A percentile compares a stretch with the other conserved stretches of the same genome.
These are phyloP conservation scores for Davidsoniella australis DNA, from an alignment of 2,329 filamentous ascomycete species.

Conservation along the genomic window DNA sequence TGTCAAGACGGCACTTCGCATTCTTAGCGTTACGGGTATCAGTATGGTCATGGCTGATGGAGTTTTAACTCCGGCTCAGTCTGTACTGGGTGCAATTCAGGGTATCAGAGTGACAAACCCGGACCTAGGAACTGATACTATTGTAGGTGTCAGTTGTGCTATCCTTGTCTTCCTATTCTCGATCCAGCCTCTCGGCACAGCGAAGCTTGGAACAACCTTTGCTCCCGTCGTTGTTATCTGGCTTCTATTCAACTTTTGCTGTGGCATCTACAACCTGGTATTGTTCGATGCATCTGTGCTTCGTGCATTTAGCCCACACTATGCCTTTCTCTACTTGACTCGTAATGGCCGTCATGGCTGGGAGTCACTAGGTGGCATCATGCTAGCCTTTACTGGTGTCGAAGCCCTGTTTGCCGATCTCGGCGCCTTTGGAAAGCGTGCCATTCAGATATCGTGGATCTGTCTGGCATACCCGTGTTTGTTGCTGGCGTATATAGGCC, in stretches of 20 bases:
- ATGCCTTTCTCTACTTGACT: slow-evolving; percentile 42
- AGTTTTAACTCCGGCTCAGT: slow-evolving; percentile 52
- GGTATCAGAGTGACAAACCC: slow-evolving; percentile 41
- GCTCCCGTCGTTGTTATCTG: slow-evolving; percentile 52
- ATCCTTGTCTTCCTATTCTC: slow-evolving; percentile 47
- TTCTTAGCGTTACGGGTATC: slow-evolving; percentile 47
- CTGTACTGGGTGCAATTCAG: slow-evolving; percentile 47
- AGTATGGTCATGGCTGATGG: slow-evolving; percentile 51
- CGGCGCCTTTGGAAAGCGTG: slow-evolving; percentile 52
- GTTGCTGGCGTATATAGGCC: slow-evolving; percentile 50
- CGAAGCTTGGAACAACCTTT: slow-evolving; percentile 41
- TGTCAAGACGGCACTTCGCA: slow-evolving; percentile 37
- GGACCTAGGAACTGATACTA: slow-evolving; percentile 35
- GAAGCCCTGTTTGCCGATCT: slow-evolving; percentile 66
- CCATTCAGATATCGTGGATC: slow-evolving; percentile 60
- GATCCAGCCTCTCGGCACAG: slow-evolving; percentile 47
- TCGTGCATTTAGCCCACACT: slow-evolving; percentile 40
- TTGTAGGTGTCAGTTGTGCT: slow-evolving; percentile 46
- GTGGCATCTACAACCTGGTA: slow-evolving; percentile 46
- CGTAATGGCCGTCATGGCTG: slow-evolving; percentile 43
- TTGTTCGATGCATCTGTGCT: slow-evolving; percentile 35
- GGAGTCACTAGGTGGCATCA: slow-evolving; percentile 49
- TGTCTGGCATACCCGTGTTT: slow-evolving; percentile 49
- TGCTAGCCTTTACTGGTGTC: slow-evolving; percentile 62
- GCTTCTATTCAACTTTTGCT: slow-evolving; percentile 44